Evolutionary conservation across 768 basidiomycete genomes (phyloP), one percentile per base, ranked within the genome.

Genomic region (Lactarius deliciosus): DNA sequence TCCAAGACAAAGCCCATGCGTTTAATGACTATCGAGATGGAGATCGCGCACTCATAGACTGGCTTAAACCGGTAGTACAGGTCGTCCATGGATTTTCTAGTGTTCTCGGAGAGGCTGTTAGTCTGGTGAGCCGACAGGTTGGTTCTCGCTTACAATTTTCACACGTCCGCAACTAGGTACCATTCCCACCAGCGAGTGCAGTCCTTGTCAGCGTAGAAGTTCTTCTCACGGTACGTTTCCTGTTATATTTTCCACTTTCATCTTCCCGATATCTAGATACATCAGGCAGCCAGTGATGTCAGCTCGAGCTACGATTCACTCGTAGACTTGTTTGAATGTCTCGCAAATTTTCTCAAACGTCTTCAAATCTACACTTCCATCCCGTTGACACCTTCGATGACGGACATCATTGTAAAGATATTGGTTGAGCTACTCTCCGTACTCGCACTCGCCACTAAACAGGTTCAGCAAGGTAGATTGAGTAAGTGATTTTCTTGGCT

Each of bases 11-110:
- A 0, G 59, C 36, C 5, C 43, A 38, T 4, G 54, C 53, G 2
- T 61, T 61, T 11, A 56, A 56, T 4, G 30, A 65, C 16, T 61
- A 65, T 47, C 59, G 60, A 6, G 41, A 65, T 3, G 54, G n/a
- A 22, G 32, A 45, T 61, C 40, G 60, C 13, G 13, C 11, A n/a
- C 13, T 60, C 13, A 56, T 61, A 7, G 10, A 5, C 32, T 38
- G 16, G 15, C 59, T 65, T 8, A 57, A 18, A 4, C 64, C 53
- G 0, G 55, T 41, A 5, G 60, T 61, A 2, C 32, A 56, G 6
- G 59, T 57, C 8, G 47, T 65, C 20, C 43, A 57, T 47, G 41
- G 16, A 0, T 57, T 66, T 20, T 61, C 60, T 2, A 54, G 20
- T 0, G 25, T 25, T 4, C 32, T 66, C 6, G 28, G 54, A 9